These are phyloP conservation scores for Flaveria ramosissima DNA, from an alignment of 129 eudicot genomes.

Conservation along the genomic window DNA sequence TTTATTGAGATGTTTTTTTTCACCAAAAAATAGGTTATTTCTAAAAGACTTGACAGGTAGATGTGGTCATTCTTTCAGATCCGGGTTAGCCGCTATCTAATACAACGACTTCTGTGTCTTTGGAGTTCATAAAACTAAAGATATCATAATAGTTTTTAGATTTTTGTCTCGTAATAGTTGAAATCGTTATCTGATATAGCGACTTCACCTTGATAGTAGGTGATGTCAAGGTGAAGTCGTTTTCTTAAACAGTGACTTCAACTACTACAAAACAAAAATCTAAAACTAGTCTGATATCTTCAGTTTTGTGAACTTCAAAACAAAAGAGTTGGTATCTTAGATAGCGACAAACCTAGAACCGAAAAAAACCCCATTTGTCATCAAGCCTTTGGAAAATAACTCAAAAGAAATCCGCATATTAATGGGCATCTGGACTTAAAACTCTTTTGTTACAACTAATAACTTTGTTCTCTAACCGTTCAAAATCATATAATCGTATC, in stretches of 20 bases:
- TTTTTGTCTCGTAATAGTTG: not conserved
- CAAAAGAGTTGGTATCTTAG: not conserved
- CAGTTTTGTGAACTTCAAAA: not conserved
- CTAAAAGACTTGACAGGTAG: not conserved
- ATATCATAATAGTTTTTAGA: not conserved
- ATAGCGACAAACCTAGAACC: too few relatives aligned
- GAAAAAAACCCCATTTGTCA: too few relatives aligned
- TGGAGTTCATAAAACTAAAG: not conserved
- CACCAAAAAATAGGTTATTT: not conserved
- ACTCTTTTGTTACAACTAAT: too few relatives aligned
- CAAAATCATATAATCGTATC: not conserved
- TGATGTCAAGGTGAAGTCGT: too few relatives aligned
- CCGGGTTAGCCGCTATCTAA: not conserved
- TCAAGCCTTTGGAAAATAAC: too few relatives aligned
- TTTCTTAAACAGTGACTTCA: too few relatives aligned
- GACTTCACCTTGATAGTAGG: not conserved
- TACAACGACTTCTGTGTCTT: not conserved
- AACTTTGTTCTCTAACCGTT: not conserved
- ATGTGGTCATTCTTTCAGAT: not conserved
- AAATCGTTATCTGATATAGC: not conserved
- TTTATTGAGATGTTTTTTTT: not conserved
- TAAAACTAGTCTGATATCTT: too few relatives aligned
- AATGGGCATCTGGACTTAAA: too few relatives aligned
- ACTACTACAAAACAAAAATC: not conserved
- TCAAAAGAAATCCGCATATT: too few relatives aligned